Conservation (phyloP, 176 grass and related monocot genomes). For the Pharus latifolius region DNA sequence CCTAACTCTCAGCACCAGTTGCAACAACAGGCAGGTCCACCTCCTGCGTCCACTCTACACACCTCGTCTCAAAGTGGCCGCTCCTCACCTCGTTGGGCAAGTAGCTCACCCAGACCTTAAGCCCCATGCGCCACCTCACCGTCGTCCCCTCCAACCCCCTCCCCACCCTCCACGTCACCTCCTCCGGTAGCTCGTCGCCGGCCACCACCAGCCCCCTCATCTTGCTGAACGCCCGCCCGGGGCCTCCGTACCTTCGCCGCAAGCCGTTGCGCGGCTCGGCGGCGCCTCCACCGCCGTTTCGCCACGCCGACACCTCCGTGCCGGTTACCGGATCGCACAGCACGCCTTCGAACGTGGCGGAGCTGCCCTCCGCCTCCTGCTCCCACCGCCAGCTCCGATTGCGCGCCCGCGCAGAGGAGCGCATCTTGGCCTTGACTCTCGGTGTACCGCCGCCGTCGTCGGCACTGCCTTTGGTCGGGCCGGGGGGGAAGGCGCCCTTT, state of each 20-base stretch:
- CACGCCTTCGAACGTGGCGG: constrained; percentile 69
- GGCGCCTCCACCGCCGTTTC: neutral
- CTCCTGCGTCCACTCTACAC: constrained; percentile 72
- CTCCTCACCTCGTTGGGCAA: constrained; percentile 63
- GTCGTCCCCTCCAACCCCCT: constrained; percentile 55
- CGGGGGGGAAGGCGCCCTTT: constrained; percentile 39
- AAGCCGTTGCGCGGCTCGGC: constrained; percentile 50
- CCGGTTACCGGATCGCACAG: constrained; percentile 55
- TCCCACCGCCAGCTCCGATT: constrained; percentile 83
- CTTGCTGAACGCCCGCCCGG: constrained; percentile 68
- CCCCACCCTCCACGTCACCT: constrained; percentile 75
- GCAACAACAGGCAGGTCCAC: constrained; percentile 55
- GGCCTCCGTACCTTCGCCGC: constrained; percentile 38
- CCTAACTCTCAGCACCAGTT: neutral
- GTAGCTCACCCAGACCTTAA: constrained; percentile 70
- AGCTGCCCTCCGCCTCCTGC: constrained; percentile 73
- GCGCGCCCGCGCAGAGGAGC: constrained; percentile 32
- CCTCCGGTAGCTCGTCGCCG: constrained; percentile 59
- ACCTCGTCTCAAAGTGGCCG: constrained; percentile 61
- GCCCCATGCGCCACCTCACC: constrained; percentile 58
- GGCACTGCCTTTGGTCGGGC: constrained; percentile 16
- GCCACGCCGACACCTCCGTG: constrained; percentile 63
- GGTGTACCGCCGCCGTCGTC: neutral
- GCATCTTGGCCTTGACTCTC: constrained; percentile 43
- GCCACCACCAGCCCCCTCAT: constrained; percentile 64